Evolutionary conservation across 208 protist genomes (phyloP), one percentile per base, ranked within the genome.

Genomic region (Trypanosomatidae sp.): DNA sequence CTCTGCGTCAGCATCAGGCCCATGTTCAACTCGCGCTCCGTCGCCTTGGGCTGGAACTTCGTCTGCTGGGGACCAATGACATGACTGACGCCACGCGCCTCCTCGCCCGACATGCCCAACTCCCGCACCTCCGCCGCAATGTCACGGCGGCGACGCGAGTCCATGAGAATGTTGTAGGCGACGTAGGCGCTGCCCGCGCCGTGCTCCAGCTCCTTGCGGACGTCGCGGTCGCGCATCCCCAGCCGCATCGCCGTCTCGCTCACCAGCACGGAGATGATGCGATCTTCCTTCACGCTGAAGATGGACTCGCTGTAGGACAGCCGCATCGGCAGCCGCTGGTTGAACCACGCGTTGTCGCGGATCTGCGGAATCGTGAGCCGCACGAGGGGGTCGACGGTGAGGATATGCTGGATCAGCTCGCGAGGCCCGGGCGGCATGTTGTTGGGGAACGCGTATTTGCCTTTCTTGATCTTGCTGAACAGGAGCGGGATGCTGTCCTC

Each of bases 401-500:
- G 88, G 47, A 98, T 90, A 43, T 94, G 84, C 73, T 92, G 76
- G 76, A 98, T 97, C 62, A 98, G 83, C 50, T 95, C 91, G 19
- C 83, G 81, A 17, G 93, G 72, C 5, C 83, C 83, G 22, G 72
- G 46, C 5, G 95, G 93, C 46, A 97, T 89, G 19, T n/a, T n/a
- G n/a, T n/a, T n/a, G n/a, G n/a, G n/a, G n/a, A n/a, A n/a, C n/a
- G 76, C 44, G 79, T 97, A 98, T 60, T 86, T 88, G 50, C 94
- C 94, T 62, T 92, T 90, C 50, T 92, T 91, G 72, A 98, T 98
- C 50, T 98, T 98, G 62, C 77, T 82, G 79, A 98, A 98, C 44
- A 98, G 85, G 19, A 85, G 43, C n/a, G 92, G 91, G 52, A 97
- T 97, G 64, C 71, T 94, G 19, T 95, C 87, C 65, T 98, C 95